phyloP scores from a whole-genome alignment of 345 rosid species.

The Leavenworthia alabamica region DNA sequence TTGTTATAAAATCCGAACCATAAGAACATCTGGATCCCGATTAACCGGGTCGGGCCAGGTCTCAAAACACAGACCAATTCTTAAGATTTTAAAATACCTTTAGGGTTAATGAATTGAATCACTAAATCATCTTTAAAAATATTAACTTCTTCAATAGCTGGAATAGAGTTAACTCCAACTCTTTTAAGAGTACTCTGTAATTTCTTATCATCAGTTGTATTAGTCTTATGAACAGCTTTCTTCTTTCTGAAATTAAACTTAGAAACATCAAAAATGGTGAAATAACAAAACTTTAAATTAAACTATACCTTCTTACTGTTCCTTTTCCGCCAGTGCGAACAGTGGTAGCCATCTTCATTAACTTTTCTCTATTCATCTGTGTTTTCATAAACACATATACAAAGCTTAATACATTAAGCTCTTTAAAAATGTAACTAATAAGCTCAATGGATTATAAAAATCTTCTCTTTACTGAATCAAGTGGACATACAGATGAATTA shows the following conservation, averaged over 20 bases:
- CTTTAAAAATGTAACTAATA: background rate
- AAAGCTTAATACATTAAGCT: too few species aligned
- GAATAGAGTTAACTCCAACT: constrained; percentile 85
- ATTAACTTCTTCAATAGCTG: constrained; percentile 96
- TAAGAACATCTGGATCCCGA: too few species aligned
- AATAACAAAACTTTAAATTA: background rate
- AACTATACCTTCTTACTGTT: constrained; percentile 79
- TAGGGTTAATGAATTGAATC: constrained; percentile 82
- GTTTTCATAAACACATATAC: background rate
- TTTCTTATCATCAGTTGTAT: constrained; percentile 94
- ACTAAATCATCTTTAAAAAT: constrained; percentile 93
- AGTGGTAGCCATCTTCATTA: constrained; percentile 87
- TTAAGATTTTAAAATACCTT: too few species aligned
- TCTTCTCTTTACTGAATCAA: background rate
- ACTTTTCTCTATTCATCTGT: constrained; percentile 88
- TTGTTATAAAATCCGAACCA: too few species aligned
- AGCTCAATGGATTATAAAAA: background rate
- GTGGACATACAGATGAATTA: too few species aligned
- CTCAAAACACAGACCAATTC: background rate
- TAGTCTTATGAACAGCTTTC: constrained; percentile 97
- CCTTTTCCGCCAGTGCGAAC: constrained; percentile 99
- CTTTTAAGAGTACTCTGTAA: constrained; percentile 95
- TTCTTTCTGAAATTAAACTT: constrained; percentile 57
- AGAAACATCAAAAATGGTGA: background rate
- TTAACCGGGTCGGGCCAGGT: too few species aligned